Base-by-base conservation (phyloP, 2,329 filamentous ascomycete species). In the Neurospora sp. region DNA sequence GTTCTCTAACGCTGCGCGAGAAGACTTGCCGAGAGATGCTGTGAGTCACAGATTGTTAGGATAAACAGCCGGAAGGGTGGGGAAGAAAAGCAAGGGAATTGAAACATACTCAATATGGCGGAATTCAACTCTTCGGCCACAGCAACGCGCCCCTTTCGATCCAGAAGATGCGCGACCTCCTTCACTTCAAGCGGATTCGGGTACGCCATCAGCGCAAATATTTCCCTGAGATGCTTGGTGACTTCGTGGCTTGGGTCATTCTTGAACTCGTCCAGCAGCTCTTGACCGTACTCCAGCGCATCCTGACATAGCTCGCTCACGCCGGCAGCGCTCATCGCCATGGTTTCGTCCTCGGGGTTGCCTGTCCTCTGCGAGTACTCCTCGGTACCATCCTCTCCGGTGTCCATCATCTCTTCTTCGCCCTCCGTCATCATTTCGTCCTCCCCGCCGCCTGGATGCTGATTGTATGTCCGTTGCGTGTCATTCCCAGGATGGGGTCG, bases 91-190 rank as follows among this genome's bases (percentile, higher is more conserved):
- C 19, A 69, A 67, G 65, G 39, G 15, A 12, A 68, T 62, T 66
- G 33, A 41, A 67, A 85, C 89, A 82, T 83, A 97, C 93, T 89
- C 71, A 99, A 80, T 75, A 99, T 97, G 66, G 93, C 94, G 71
- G 92, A 92, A 80, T 98, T 98, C 70, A 99, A 83, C 79, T 97
- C 94, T 81, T 99, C 96, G 8, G 94, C 94, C 52, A 98, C 92
- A 19, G 88, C 85, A 19, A 89, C 87, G 62, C 96, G 85, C 1
- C 92, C 93, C 68, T 86, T 87, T 46, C 87, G 84, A 75, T 97
- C 92, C 70, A 99, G 83, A 71, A 97, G 82, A 77, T 92, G 90
- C 17, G 90, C 89, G 70, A 97, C 86, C 71, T 91, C 87, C 67
- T 86, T 85, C 72, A 92, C 92, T 74, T 89, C 88, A 17, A 91